phyloP scores from a whole-genome alignment of 2,329 filamentous ascomycete species.

The Aspergillus uvarum region DNA sequence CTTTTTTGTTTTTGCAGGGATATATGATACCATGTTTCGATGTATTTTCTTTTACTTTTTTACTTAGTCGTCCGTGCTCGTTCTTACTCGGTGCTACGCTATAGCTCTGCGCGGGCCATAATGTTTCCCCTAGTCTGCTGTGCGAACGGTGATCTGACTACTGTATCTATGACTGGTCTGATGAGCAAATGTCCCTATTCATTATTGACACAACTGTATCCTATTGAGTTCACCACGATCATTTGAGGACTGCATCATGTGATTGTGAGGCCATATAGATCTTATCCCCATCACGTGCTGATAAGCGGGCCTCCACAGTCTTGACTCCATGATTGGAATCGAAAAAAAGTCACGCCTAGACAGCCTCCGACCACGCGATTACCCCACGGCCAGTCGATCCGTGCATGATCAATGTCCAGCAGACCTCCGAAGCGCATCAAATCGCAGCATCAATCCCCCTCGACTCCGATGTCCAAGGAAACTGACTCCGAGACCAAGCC shows the following conservation, averaged over 20 bases:
- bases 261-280: neutral
- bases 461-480: slow-evolving; percentile 18
- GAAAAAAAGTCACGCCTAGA: neutral
- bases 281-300: slow-evolving; percentile 13
- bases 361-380: neutral
- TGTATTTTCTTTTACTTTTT: neutral
- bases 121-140: neutral
- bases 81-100: neutral
- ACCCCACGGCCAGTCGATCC: neutral
- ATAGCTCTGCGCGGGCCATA: neutral
- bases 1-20: slow-evolving; percentile 37
- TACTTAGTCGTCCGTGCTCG: neutral
- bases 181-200: too few species aligned
- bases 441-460: neutral
- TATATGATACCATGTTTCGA: slow-evolving; percentile 1
- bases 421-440: neutral
- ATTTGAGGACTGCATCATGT: neutral
- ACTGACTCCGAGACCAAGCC: slow-evolving; percentile 17
- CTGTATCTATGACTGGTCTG: neutral
- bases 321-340: neutral
- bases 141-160: neutral
- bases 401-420: neutral
- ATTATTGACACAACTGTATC: too few species aligned
- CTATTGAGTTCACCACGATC: too few species aligned
- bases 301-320: slow-evolving; percentile 6